A percentile compares a stretch with the other conserved stretches of the same genome.
Conservation (phyloP, 1,139 yeast species). For the Eremothecium sinecaudum region DNA sequence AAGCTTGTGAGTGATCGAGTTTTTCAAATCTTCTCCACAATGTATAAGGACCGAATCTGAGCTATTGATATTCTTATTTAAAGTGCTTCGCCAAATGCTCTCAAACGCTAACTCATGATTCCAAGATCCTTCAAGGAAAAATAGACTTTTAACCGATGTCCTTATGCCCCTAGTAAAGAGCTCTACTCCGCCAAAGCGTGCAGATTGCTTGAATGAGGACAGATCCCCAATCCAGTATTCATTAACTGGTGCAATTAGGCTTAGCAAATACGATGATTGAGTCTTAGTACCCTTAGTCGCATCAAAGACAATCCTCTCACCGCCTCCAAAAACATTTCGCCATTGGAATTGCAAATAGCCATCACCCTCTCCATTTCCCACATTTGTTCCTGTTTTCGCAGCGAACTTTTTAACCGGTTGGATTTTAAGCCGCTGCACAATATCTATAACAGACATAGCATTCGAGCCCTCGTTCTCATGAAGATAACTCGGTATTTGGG, state of each 20-base stretch:
- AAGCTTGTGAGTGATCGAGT: conserved; percentile 44
- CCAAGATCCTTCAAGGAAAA: conserved; percentile 15
- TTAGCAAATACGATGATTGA: conserved; percentile 58
- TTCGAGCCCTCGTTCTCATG: conserved; percentile 11
- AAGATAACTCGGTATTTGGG: conserved; percentile 12
- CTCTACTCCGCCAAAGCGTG: conserved; percentile 50
- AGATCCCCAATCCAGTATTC: conserved; percentile 39
- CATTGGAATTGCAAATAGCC: conserved; percentile 75
- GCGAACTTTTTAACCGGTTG: conserved; percentile 56
- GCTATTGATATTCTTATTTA: conserved; percentile 30
- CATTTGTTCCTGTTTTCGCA: conserved; percentile 86
- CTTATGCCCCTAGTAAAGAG: conserved; percentile 14
- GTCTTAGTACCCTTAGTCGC: conserved; percentile 77
- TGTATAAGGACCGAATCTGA: conserved; percentile 32
- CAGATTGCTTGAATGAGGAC: conserved; percentile 46
- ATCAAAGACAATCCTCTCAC: conserved; percentile 67
- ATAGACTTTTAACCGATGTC: conserved; percentile 13
- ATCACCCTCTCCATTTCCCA: conserved; percentile 93
- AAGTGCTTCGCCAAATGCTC: conserved; percentile 52
- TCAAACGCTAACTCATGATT: conserved; percentile 60
- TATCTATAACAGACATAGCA: conserved; percentile 29
- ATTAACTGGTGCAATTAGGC: conserved; percentile 48
- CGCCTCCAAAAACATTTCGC: conserved; percentile 80
- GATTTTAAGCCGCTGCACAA: conserved; percentile 50
- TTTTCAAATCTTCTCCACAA: conserved; percentile 56